Conservation (phyloP, 1,139 yeast species). For the Suhomyces atakaporum region DNA sequence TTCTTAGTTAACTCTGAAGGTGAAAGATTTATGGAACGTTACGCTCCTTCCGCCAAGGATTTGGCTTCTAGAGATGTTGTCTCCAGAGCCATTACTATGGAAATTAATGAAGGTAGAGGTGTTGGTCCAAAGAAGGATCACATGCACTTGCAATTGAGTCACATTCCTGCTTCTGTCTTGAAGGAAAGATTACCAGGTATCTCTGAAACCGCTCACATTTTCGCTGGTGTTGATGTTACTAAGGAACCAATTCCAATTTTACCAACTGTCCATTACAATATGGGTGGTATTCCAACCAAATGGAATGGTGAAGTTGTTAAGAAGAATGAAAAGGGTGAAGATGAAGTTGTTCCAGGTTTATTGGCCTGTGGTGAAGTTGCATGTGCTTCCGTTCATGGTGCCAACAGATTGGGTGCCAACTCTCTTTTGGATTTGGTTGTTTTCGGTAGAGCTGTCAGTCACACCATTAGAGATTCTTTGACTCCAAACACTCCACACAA, state of each 20-base stretch:
- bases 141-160: slow-evolving; percentile 91
- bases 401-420: slow-evolving; percentile 98
- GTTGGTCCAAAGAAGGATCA: slow-evolving; percentile 97
- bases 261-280: slow-evolving; percentile 98
- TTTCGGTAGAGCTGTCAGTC: slow-evolving; percentile 97
- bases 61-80: slow-evolving; percentile 98
- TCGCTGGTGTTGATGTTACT: slow-evolving; percentile 99
- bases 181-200: slow-evolving; percentile 98
- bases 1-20: slow-evolving; percentile 94
- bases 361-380: slow-evolving; percentile 99
- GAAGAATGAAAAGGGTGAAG: slow-evolving; percentile 84
- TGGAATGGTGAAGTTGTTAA: slow-evolving; percentile 95
- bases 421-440: slow-evolving; percentile 97
- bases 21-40: slow-evolving; percentile 99
- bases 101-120: slow-evolving; percentile 98
- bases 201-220: slow-evolving; percentile 96
- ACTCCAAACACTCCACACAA: slow-evolving; percentile 88
- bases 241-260: slow-evolving; percentile 98
- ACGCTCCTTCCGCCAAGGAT: slow-evolving; percentile 98
- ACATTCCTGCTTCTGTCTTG: slow-evolving; percentile 87
- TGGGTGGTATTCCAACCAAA: slow-evolving; percentile 99
- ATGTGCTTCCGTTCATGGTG: slow-evolving; percentile 99
- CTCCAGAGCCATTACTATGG: slow-evolving; percentile 97
- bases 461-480: slow-evolving; percentile 81
- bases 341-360: slow-evolving; percentile 88